A percentile compares a stretch with the other conserved stretches of the same genome.
Evolutionary conservation across 2,329 filamentous ascomycete species (phyloP).

Genomic region (Penicillium sclerotiorum): DNA sequence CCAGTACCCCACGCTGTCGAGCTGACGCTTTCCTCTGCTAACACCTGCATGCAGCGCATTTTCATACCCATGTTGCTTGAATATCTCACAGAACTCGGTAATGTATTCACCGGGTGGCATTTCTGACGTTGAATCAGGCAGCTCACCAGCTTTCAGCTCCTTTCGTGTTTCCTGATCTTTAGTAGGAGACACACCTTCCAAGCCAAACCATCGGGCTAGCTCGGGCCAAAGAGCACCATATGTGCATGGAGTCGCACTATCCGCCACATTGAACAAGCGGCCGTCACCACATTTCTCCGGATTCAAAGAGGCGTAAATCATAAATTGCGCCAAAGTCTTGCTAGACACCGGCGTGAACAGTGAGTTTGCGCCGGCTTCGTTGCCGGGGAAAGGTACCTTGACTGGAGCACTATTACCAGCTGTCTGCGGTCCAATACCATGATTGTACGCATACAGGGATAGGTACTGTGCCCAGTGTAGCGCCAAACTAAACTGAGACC

Average conservation of each 20-base stretch:
- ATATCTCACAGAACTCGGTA: constrained; percentile 30
- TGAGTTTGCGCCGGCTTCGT: constrained; percentile 21
- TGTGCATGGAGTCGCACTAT: constrained; percentile 24
- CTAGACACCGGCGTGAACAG: constrained; percentile 32
- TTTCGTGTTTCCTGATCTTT: constrained; percentile 1
- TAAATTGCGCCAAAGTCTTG: constrained; percentile 28
- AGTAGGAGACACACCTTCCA: constrained; percentile 26
- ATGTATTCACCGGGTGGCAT: constrained; percentile 29
- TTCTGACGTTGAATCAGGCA: constrained; percentile 1
- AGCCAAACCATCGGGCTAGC: constrained; percentile 34
- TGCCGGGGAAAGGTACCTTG: constrained; percentile 30
- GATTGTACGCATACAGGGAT: constrained; percentile 31
- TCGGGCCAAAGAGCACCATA: constrained; percentile 32
- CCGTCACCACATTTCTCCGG: constrained; percentile 24
- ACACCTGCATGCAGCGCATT: constrained; percentile 38
- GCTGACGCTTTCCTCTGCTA: constrained; percentile 40
- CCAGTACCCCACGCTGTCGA: constrained; percentile 52
- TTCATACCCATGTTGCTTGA: constrained; percentile 26
- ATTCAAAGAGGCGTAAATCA: constrained; percentile 33
- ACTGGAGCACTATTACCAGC: neutral
- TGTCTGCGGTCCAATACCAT: constrained; percentile 17
- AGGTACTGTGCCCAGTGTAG: constrained; percentile 35
- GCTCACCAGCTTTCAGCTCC: constrained; percentile 13
- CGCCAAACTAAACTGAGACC: constrained; percentile 31
- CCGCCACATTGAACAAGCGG: constrained; percentile 33